Percentiles rank a stretch among this genome's conserved stretches.
Conservation (phyloP, 352 stramenopile species). For the Aphanomyces astaci region DNA sequence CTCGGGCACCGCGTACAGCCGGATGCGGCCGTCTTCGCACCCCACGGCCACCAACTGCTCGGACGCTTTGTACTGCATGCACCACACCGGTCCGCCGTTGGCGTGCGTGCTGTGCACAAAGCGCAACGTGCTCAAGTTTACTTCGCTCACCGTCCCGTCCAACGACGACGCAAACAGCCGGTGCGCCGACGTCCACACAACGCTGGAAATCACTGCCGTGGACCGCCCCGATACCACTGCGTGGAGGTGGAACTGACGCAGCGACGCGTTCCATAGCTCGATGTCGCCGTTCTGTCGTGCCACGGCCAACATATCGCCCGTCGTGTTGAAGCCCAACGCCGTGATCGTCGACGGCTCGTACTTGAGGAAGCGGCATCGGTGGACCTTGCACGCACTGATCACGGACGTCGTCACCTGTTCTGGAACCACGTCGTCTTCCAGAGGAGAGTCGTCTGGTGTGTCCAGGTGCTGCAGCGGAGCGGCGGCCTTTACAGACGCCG, state of each 20-base stretch:
- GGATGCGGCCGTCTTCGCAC: conserved; percentile 87
- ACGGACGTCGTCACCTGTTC: conserved; percentile 4
- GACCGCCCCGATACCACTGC: conserved; percentile 57
- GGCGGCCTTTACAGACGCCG: not conserved
- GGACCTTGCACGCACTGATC: conserved; percentile 30
- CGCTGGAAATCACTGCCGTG: conserved; percentile 59
- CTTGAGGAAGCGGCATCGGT: conserved; percentile 79
- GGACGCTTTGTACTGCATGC: conserved; percentile 61
- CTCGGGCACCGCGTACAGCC: conserved; percentile 72
- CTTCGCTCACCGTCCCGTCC: conserved; percentile 70
- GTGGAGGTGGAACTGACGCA: conserved; percentile 61
- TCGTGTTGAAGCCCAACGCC: conserved; percentile 47
- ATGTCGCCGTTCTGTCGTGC: conserved; percentile 72
- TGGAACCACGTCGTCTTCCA: not conserved
- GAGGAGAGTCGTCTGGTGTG: conserved; percentile 13
- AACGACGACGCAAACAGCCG: conserved; percentile 65
- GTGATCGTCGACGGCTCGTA: conserved; percentile 73
- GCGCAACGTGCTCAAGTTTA: conserved; percentile 60
- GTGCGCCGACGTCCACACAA: conserved; percentile 42
- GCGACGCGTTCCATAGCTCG: conserved; percentile 58
- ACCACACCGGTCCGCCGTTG: conserved; percentile 85
- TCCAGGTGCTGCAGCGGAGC: not conserved
- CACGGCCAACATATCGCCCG: conserved; percentile 55
- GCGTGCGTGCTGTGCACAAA: conserved; percentile 78
- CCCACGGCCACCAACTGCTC: conserved; percentile 66